phyloP scores from a whole-genome alignment of 2,329 filamentous ascomycete genomes.

The Aspergillus udagawae region DNA sequence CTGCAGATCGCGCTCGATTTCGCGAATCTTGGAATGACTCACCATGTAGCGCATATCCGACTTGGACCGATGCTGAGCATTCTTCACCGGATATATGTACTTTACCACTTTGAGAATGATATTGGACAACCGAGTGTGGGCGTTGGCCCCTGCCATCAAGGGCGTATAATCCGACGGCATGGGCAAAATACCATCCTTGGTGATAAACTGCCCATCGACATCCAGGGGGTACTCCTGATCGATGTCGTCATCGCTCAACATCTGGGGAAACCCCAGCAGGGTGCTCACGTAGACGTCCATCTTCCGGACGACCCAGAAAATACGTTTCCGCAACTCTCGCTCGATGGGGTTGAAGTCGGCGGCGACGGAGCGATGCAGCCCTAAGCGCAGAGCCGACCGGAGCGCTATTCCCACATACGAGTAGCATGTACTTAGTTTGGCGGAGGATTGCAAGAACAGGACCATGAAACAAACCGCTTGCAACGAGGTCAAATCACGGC shows the following conservation, averaged over 20 bases:
- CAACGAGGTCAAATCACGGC: slow-evolving; percentile 68
- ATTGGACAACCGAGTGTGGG: slow-evolving; percentile 55
- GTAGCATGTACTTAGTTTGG: slow-evolving; percentile 75
- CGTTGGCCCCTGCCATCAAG: slow-evolving; percentile 58
- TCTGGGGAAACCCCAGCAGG: slow-evolving; percentile 46
- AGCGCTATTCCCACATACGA: slow-evolving; percentile 75
- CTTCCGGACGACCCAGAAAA: slow-evolving; percentile 49
- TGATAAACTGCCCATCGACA: slow-evolving; percentile 47
- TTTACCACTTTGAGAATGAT: slow-evolving; percentile 60
- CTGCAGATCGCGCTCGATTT: slow-evolving; percentile 61
- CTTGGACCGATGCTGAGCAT: slow-evolving; percentile 40
- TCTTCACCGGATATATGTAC: slow-evolving; percentile 62
- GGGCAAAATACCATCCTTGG: slow-evolving; percentile 42
- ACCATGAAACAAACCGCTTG: slow-evolving; percentile 78
- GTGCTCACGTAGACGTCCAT: slow-evolving; percentile 51
- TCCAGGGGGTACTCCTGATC: slow-evolving; percentile 47
- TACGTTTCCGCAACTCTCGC: slow-evolving; percentile 68
- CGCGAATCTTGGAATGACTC: slow-evolving; percentile 60
- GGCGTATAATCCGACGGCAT: slow-evolving; percentile 55
- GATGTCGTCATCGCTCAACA: slow-evolving; percentile 49
- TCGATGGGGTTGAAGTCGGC: slow-evolving; percentile 67
- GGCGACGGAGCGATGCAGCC: slow-evolving; percentile 68
- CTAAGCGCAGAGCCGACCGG: slow-evolving; percentile 70
- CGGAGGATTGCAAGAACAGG: slow-evolving; percentile 73
- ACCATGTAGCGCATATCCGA: slow-evolving; percentile 56